Evolutionary conservation across 176 grass and related monocot species (phyloP), one percentile per base, ranked within the genome.

Genomic region (Oryza glumipatula): DNA sequence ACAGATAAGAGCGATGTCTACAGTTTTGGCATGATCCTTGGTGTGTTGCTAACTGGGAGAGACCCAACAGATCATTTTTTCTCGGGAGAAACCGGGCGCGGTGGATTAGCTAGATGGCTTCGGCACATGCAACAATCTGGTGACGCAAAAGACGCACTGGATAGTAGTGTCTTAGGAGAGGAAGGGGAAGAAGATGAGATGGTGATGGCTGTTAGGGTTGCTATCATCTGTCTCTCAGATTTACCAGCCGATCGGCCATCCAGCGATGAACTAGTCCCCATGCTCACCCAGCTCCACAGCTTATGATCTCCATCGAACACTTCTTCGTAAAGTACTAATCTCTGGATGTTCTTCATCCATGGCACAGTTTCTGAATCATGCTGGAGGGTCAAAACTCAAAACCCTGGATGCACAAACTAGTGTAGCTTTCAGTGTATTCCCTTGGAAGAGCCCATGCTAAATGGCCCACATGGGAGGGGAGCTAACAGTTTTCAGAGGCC

Each of bases 1-100:
- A 99, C 97, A 21, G 97, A 99, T 67, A 99, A 99, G 90, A 96
- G 94, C 49, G 97, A 99, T 81, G 78, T 99, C 1, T 99, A 96
- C 43, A 88, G 92, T 70, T 95, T 99, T 43, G 97, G 97, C 65
- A 81, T 99, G 85, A 89, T 96, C 17, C 90, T 99, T 5, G 93
- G 81, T 0, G 72, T 99, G 60, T 48, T 99, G 51, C 82, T 99
- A 49, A 92, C 92, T 4, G 94, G 97, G 63, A 95, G 83, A 81
- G 94, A 99, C 74, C 97, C 92, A 30, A 30, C 88, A 7, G 90
- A 99, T 72, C 70, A 77, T 32, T 91, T 99, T 74, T 99, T 94
- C 83, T 81, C 86, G 0, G 91, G 88, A 38, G 97, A 99, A 60
- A 67, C 79, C 4, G 92, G 90, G 60, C 73, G 72, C 30, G 88